Conservation (phyloP, 2,329 filamentous ascomycete genomes). For the Rhynchosporium secalis region DNA sequence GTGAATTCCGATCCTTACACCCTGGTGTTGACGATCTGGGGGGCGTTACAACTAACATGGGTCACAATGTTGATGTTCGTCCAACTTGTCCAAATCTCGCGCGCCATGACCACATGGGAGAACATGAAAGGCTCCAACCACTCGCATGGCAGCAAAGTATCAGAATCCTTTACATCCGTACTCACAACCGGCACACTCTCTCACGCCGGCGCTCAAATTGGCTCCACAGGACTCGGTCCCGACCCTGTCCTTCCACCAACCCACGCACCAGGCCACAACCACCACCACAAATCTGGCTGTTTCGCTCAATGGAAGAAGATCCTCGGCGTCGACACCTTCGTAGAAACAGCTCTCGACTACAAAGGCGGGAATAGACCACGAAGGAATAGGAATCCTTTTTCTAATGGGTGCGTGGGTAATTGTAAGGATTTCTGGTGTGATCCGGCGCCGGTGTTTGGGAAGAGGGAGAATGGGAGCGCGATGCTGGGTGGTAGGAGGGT, state of each 20-base stretch:
- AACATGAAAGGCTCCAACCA: conserved; percentile 84
- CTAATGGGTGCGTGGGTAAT: conserved; percentile 78
- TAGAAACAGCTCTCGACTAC: conserved; percentile 82
- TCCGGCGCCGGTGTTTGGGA: conserved; percentile 76
- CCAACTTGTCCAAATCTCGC: conserved; percentile 87
- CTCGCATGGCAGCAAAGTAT: conserved; percentile 51
- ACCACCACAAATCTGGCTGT: conserved; percentile 62
- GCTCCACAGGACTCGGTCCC: conserved; percentile 63
- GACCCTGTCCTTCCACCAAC: conserved; percentile 52
- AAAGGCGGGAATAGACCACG: conserved; percentile 50
- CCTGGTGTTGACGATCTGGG: conserved; percentile 77
- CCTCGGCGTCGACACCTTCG: conserved; percentile 88
- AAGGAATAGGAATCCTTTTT: conserved; percentile 74
- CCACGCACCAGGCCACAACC: conserved; percentile 47
- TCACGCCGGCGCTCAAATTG: conserved; percentile 68
- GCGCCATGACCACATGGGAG: conserved; percentile 94
- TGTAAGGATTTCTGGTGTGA: conserved; percentile 98
- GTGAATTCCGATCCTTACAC: conserved; percentile 83
- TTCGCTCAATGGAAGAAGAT: conserved; percentile 80
- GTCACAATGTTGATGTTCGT: conserved; percentile 96
- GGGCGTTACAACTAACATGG: conserved; percentile 84
- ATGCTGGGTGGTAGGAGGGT: conserved; percentile 76
- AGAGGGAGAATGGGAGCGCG: conserved; percentile 70
- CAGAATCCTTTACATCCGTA: conserved; percentile 66
- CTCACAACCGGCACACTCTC: conserved; percentile 70